Base-by-base conservation (phyloP, 108 stramenopile species). In the Poteriospumella lacustris region DNA sequence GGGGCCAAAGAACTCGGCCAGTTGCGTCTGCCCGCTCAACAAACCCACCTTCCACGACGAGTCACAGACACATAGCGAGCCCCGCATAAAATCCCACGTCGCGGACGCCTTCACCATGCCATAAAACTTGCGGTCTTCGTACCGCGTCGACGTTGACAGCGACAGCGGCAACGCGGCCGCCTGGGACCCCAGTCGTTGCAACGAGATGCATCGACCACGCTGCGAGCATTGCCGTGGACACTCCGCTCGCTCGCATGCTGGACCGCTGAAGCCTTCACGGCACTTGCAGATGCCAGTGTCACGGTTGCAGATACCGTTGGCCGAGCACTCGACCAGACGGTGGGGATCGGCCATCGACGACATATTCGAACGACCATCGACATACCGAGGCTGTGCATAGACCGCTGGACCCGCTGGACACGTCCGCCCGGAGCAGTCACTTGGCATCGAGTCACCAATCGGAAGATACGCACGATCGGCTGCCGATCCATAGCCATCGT, bases 241-340 rank as follows among this genome's bases (percentile, higher is more conserved):
- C 39, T 42, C 40, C n/a, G 67, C 68, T 56, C 87, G 76, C 69
- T 89, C 87, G 80, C 90, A 90, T 31, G 90, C 90, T 58, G 79
- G 73, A n/a, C 90, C 88, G 43, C 82, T 86, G 58, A 87, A 90
- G 76, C 75, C 81, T 28, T 67, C 59, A 33, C 81, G 77, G 68
- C 90, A 90, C 2, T 58, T 59, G 81, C 90, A 90, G 28, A 68
- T 9, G 0, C 90, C 90, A 1, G 84, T 78, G 0, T n/a, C 43
- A 38, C 88, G 73, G 68, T 90, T 78, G 76, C 88, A 90, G 41
- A 44, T 73, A 9, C 79, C 79, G 39, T 39, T 34, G 59, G 70
- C 44, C 36, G 43, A 41, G 73, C 79, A 79, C 78, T 79, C 82
- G 33, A 44, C 31, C 33, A 15, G 12, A 39, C 26, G 70, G 24